Percentiles rank a stretch among this genome's conserved stretches.
Evolutionary conservation across 2,329 filamentous ascomycete species (phyloP).

Genomic region (Blastomyces emzantsi): DNA sequence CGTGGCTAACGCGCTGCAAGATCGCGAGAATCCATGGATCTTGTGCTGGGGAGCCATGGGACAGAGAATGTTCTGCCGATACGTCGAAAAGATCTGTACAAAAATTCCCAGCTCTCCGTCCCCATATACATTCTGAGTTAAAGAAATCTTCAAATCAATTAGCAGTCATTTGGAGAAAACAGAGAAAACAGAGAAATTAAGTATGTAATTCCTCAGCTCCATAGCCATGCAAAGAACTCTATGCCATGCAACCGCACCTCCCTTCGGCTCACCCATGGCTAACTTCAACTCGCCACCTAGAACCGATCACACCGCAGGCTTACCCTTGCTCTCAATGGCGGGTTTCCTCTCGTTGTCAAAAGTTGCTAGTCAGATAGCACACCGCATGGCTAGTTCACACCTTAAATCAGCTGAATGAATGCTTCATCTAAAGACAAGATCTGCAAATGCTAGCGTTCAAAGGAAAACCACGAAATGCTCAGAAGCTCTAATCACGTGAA

Average conservation of each 20-base stretch:
- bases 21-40: background rate
- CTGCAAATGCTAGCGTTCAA: background rate
- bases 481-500: background rate
- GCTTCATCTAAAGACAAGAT: background rate
- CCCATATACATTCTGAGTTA: background rate
- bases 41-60: background rate
- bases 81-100: background rate
- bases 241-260: background rate
- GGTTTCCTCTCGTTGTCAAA: background rate
- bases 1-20: background rate
- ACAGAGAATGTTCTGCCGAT: background rate
- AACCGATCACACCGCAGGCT: background rate
- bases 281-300: background rate
- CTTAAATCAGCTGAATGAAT: background rate
- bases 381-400: background rate
- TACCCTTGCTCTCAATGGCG: background rate
- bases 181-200: background rate
- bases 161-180: background rate
- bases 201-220: background rate
- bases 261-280: background rate
- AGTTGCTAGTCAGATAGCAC: background rate
- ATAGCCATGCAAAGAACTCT: background rate
- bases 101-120: background rate
- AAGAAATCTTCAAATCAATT: background rate
- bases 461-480: background rate